Percentiles rank a stretch among this genome's conserved stretches.
Evolutionary conservation across 2,329 filamentous ascomycete species (phyloP).

Genomic region (Colletotrichum brevisporum): DNA sequence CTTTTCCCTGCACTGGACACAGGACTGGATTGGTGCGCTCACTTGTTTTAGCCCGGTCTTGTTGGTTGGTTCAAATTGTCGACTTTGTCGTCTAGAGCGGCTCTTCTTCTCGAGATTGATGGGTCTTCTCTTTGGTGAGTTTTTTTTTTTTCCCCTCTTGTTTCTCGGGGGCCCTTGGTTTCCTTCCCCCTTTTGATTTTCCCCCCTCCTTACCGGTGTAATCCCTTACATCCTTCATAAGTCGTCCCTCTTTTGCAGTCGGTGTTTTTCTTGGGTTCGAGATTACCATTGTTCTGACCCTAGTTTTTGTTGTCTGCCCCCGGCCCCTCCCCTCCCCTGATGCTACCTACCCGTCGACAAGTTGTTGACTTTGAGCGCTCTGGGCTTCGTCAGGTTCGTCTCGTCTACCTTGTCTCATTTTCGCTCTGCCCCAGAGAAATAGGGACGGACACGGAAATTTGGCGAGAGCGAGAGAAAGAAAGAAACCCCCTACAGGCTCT

Average conservation of each 20-base stretch:
- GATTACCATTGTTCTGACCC: not conserved
- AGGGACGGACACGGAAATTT: not conserved
- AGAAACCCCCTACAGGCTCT: not conserved
- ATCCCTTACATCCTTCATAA: not conserved
- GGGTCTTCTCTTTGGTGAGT: not conserved
- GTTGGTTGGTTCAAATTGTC: slow-evolving; percentile 25
- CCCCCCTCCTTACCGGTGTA: not conserved
- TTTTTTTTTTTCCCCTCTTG: not conserved
- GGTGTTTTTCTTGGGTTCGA: not conserved
- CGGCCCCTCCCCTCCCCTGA: not conserved
- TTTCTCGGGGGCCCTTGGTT: not conserved
- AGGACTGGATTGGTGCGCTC: slow-evolving; percentile 15
- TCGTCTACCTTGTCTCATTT: not conserved
- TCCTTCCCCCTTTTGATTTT: not conserved
- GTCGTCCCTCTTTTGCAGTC: not conserved
- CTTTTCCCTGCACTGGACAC: no score
- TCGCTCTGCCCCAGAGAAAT: not conserved
- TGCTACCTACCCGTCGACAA: not conserved
- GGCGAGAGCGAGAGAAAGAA: not conserved
- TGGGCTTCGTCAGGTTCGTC: not conserved
- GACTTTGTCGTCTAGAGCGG: slow-evolving; percentile 14
- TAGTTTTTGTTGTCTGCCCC: not conserved
- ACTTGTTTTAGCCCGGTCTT: not conserved
- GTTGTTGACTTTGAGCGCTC: not conserved
- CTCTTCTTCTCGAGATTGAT: not conserved